A percentile compares a stretch with the other conserved stretches of the same genome.
These are phyloP conservation scores for Adenanthera pavonina DNA, from an alignment of 306 rosid genomes.

Conservation along the genomic window DNA sequence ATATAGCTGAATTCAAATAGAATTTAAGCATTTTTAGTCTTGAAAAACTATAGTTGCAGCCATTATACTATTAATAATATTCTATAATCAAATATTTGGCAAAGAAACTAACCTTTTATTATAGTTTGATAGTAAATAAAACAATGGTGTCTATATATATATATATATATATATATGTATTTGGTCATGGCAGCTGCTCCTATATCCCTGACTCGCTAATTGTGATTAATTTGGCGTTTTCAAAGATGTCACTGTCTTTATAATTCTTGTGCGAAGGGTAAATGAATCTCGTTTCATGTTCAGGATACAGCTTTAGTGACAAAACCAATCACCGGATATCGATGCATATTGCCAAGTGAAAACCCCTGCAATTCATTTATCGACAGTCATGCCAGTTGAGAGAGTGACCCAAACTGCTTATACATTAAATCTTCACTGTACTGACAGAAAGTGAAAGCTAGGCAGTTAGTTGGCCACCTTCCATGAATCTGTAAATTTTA, in stretches of 20 bases:
- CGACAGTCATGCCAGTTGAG: not conserved
- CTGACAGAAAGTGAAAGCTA: slow-evolving; percentile 1
- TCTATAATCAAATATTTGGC: no score
- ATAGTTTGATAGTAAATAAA: no score
- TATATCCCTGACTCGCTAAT: no score
- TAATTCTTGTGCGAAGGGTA: not conserved
- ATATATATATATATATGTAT: no score
- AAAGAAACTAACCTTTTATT: no score
- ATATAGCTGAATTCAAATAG: no score
- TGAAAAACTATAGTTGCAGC: no score
- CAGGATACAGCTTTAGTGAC: not conserved
- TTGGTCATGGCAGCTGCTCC: no score
- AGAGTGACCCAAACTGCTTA: not conserved
- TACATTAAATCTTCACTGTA: not conserved
- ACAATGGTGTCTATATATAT: no score
- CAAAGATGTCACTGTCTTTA: not conserved
- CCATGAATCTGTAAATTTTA: not conserved
- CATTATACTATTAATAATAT: no score
- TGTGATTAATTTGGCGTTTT: no score
- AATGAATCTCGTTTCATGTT: not conserved
- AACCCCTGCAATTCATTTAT: not conserved
- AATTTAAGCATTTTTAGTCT: no score
- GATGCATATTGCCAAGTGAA: not conserved
- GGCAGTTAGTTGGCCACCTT: not conserved
- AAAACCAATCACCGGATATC: not conserved